Conservation (phyloP, 2,329 filamentous ascomycete genomes). For the Trichoderma asperellum region DNA sequence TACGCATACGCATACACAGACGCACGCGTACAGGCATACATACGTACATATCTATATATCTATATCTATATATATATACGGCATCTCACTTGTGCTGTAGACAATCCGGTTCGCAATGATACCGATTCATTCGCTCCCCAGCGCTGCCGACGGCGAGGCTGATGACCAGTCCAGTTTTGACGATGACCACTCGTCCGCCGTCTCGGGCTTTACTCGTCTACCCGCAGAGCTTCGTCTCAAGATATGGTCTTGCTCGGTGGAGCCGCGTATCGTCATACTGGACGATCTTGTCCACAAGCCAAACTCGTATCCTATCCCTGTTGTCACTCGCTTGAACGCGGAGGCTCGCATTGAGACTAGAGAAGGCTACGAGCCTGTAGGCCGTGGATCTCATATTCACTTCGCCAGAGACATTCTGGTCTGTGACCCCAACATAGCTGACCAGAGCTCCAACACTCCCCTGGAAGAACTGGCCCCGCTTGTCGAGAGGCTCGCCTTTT, state of each 20-base stretch:
- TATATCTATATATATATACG: not conserved
- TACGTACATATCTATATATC: not conserved
- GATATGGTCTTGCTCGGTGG: conserved; percentile 44
- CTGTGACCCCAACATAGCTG: conserved; percentile 45
- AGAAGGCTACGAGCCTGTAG: conserved; percentile 42
- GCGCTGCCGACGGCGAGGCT: conserved; percentile 25
- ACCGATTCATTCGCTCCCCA: conserved; percentile 17
- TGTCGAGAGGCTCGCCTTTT: conserved; percentile 44
- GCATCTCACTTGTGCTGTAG: not conserved
- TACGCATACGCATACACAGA: conserved; percentile 4
- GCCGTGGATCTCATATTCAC: conserved; percentile 44
- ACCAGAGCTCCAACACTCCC: conserved; percentile 39
- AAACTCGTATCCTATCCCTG: conserved; percentile 42
- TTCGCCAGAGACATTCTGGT: conserved; percentile 45
- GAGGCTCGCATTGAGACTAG: conserved; percentile 44
- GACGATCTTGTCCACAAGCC: conserved; percentile 41
- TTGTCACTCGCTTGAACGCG: conserved; percentile 44
- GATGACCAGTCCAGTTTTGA: conserved; percentile 18
- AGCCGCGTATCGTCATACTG: conserved; percentile 44
- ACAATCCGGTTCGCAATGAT: conserved; percentile 25
- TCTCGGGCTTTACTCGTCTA: conserved; percentile 38
- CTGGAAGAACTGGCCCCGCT: conserved; percentile 42
- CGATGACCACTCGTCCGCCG: conserved; percentile 11
- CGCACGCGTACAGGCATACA: not conserved
- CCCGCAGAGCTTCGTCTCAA: conserved; percentile 45